These are phyloP conservation scores for Chytriomyces confervae DNA, from an alignment of 192 early-diverging fungal species.

Conservation along the genomic window DNA sequence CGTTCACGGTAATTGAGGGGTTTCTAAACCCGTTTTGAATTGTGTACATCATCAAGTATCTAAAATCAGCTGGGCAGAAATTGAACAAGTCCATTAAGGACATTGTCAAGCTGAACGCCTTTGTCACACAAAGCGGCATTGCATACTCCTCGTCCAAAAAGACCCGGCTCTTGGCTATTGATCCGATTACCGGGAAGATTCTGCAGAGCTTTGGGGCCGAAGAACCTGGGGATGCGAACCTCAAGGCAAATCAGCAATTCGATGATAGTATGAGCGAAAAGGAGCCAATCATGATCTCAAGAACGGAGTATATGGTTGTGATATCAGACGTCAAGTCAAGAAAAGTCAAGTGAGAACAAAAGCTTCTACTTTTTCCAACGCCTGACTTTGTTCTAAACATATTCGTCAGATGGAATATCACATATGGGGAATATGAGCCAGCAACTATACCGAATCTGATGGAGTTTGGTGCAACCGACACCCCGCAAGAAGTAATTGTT, in stretches of 20 bases:
- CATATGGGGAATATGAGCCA: slow-evolving; percentile 46
- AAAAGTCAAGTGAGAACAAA: slow-evolving; percentile 40
- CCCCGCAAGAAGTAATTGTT: background rate
- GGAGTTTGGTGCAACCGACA: background rate
- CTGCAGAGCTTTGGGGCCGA: slow-evolving; percentile 62
- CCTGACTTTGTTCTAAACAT: background rate
- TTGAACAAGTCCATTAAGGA: slow-evolving; percentile 74
- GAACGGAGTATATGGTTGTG: slow-evolving; percentile 62
- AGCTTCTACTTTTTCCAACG: background rate
- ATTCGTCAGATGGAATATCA: slow-evolving; percentile 44
- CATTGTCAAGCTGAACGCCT: slow-evolving; percentile 67
- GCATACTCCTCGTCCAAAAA: slow-evolving; percentile 73
- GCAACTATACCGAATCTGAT: slow-evolving; percentile 26
- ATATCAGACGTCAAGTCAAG: slow-evolving; percentile 54
- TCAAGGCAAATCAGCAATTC: background rate
- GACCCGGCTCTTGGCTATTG: slow-evolving; percentile 71
- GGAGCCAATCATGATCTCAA: slow-evolving; percentile 24
- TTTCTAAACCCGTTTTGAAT: no score
- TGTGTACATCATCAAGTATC: no score
- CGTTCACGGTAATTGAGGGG: slow-evolving; percentile 58
- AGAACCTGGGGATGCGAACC: slow-evolving; percentile 41
- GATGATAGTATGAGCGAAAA: background rate
- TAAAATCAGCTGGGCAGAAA: slow-evolving; percentile 45
- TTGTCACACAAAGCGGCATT: slow-evolving; percentile 56
- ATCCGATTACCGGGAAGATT: slow-evolving; percentile 70